Evolutionary conservation across 495 filamentous ascomycete genomes (phyloP).

Genomic region (Aspergillus cristatus): DNA sequence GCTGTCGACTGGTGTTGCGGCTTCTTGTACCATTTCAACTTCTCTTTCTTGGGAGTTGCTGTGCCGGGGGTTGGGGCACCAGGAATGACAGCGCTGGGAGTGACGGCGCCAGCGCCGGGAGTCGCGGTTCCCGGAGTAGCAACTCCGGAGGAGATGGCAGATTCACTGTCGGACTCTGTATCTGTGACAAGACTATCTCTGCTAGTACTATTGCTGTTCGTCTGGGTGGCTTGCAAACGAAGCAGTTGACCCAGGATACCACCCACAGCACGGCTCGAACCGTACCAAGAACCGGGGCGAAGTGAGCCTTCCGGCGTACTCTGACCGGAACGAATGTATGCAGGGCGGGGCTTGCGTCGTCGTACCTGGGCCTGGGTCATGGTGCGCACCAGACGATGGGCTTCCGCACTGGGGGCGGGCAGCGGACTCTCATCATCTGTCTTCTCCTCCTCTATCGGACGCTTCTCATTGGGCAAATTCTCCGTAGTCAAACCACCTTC

Average conservation of each 20-base stretch:
- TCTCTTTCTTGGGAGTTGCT: constrained; percentile 46
- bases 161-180: constrained; percentile 30
- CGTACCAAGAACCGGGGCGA: constrained; percentile 24
- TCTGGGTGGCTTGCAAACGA: constrained; percentile 26
- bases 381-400: constrained; percentile 35
- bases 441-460: constrained; percentile 13
- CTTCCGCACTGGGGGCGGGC: constrained; percentile 26
- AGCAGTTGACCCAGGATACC: constrained; percentile 35
- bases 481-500: constrained; percentile 18
- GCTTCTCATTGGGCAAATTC: constrained; percentile 9
- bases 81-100: constrained; percentile 18
- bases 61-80: constrained; percentile 21
- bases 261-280: constrained; percentile 16
- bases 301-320: constrained; percentile 27
- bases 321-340: constrained; percentile 30
- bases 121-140: constrained; percentile 21
- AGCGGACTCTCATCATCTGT: constrained; percentile 9
- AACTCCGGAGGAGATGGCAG: constrained; percentile 25
- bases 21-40: constrained; percentile 61
- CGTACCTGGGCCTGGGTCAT: constrained; percentile 25
- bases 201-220: constrained; percentile 7
- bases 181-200: constrained; percentile 28
- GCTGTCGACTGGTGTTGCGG: constrained; percentile 32
- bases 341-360: constrained; percentile 24
- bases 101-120: constrained; percentile 8